Evolutionary conservation across 441 rosid genomes (phyloP).

Genomic region (Cnidoscolus chayamansa): DNA sequence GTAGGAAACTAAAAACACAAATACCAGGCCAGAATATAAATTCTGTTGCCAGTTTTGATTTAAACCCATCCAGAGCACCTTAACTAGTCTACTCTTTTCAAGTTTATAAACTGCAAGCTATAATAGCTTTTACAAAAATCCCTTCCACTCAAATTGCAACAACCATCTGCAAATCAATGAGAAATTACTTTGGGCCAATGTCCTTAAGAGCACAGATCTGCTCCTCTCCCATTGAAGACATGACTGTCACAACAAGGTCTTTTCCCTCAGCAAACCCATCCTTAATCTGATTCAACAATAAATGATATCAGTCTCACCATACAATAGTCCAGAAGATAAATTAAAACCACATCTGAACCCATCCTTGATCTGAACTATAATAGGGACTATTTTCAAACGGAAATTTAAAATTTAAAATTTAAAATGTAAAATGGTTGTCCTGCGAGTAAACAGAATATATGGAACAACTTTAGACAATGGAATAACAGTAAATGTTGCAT

Average conservation of each 20-base stretch:
- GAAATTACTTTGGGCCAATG: conserved; percentile 50
- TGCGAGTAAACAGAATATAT: not conserved
- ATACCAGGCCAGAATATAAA: not conserved
- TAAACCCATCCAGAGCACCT: not conserved
- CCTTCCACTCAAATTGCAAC: not conserved
- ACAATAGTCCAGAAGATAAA: no score
- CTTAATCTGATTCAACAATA: conserved; percentile 43
- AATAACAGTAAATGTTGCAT: not conserved
- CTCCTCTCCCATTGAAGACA: conserved; percentile 91
- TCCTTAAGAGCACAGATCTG: conserved; percentile 81
- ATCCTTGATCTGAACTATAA: no score
- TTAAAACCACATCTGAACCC: no score
- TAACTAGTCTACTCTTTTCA: not conserved
- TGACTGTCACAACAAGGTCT: conserved; percentile 74
- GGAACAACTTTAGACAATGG: not conserved
- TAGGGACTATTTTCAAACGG: no score
- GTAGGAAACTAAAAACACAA: not conserved
- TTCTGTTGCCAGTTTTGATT: not conserved
- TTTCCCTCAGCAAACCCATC: conserved; percentile 69
- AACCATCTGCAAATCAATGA: not conserved
- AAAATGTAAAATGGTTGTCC: not conserved
- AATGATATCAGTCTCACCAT: not conserved
- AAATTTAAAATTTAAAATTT: not conserved
- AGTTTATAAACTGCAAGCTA: not conserved
- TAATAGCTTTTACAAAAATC: not conserved